phyloP scores from a whole-genome alignment of 768 basidiomycete species.

The Gymnopilus dilepis region DNA sequence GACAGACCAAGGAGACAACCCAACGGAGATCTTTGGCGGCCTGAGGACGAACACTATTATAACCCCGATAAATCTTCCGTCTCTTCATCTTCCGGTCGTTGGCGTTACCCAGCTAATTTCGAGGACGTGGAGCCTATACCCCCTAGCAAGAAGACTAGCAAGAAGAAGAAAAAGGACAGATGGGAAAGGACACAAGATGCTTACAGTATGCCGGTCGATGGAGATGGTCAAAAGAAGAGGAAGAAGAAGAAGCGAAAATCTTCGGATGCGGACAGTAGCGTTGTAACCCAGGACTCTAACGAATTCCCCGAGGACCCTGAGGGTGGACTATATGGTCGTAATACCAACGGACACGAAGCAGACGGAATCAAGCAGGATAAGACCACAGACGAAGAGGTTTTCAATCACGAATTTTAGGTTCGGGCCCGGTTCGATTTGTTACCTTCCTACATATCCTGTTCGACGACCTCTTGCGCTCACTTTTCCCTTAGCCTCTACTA shows the following conservation, averaged over 20 bases:
- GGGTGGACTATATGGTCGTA: slow-evolving; percentile 63
- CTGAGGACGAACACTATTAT: slow-evolving; percentile 81
- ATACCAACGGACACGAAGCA: slow-evolving; percentile 8
- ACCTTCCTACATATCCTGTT: slow-evolving; percentile 1
- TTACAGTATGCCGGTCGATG: slow-evolving; percentile 53
- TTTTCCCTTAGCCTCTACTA: background rate
- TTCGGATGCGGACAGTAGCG: slow-evolving; percentile 42
- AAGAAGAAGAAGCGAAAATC: slow-evolving; percentile 69
- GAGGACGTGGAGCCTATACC: slow-evolving; percentile 57
- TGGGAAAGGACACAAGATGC: slow-evolving; percentile 91
- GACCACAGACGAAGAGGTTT: slow-evolving; percentile 15
- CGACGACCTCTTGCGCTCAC: background rate
- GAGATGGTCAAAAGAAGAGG: slow-evolving; percentile 46
- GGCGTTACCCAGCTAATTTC: slow-evolving; percentile 89
- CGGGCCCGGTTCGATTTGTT: slow-evolving; percentile 2
- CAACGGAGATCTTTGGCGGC: slow-evolving; percentile 70
- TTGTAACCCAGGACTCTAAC: slow-evolving; percentile 41
- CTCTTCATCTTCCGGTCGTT: slow-evolving; percentile 57
- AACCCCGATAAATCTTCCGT: slow-evolving; percentile 46
- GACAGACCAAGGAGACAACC: slow-evolving; percentile 39
- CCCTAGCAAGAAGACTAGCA: slow-evolving; percentile 53
- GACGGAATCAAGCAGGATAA: background rate
- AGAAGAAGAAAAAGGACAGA: slow-evolving; percentile 84
- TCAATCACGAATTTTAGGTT: slow-evolving; percentile 20
- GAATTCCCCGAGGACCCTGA: slow-evolving; percentile 78